phyloP scores from a whole-genome alignment of 768 basidiomycete species.

The Cystoderma amianthinum region DNA sequence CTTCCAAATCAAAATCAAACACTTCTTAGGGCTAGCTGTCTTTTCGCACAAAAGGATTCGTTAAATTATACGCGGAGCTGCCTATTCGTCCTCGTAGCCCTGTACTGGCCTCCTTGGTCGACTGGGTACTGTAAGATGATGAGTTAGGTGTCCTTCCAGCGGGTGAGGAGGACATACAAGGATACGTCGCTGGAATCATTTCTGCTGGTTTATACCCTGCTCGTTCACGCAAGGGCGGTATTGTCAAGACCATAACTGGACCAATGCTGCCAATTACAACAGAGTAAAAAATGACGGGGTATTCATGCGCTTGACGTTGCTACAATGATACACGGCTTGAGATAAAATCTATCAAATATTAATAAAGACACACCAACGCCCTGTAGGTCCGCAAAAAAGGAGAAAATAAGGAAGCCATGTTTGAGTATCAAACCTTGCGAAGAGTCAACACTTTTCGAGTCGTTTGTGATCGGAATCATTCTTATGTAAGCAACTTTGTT shows the following conservation, averaged over 20 bases:
- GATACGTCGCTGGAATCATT: slow-evolving; percentile 70
- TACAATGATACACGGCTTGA: slow-evolving; percentile 26
- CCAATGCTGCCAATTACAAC: slow-evolving; percentile 68
- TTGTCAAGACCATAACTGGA: slow-evolving; percentile 61
- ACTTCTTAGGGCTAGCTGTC: too few relatives aligned
- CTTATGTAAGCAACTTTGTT: not conserved
- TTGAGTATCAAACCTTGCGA: not conserved
- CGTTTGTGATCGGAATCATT: not conserved
- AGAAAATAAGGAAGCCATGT: slow-evolving; percentile 37
- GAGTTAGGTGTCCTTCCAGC: slow-evolving; percentile 3
- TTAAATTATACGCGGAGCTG: too few relatives aligned
- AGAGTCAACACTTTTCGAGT: not conserved
- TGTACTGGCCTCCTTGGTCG: slow-evolving; percentile 60
- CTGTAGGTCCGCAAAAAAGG: slow-evolving; percentile 49
- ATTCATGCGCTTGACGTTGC: slow-evolving; percentile 91
- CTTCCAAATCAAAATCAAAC: too few relatives aligned
- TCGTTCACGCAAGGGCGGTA: slow-evolving; percentile 76
- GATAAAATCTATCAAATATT: not conserved
- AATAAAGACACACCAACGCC: slow-evolving; percentile 25
- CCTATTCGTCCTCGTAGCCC: slow-evolving; percentile 65
- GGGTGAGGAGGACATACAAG: slow-evolving; percentile 40
- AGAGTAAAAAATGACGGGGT: slow-evolving; percentile 87
- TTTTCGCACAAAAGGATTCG: too few relatives aligned
- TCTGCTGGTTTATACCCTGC: slow-evolving; percentile 69
- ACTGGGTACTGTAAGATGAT: slow-evolving; percentile 48